Evolutionary conservation across 768 basidiomycete species (phyloP).

Genomic region (Suillus sp.): DNA sequence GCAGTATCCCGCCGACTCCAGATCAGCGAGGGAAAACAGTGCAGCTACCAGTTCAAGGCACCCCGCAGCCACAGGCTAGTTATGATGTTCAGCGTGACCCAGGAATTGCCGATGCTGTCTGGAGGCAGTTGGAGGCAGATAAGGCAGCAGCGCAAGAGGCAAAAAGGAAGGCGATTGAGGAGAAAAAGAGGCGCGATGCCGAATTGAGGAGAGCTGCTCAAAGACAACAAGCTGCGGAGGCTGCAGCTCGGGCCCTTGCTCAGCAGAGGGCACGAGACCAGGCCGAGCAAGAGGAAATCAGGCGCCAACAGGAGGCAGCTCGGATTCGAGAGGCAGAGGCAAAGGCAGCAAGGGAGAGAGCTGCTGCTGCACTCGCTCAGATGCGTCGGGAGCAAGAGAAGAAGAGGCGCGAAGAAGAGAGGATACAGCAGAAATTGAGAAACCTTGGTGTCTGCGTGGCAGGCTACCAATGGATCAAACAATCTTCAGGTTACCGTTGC

Average conservation of each 20-base stretch:
- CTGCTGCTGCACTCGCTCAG: slow-evolving; percentile 30
- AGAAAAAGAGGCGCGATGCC: slow-evolving; percentile 20
- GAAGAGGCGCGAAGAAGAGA: slow-evolving; percentile 28
- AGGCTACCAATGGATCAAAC: slow-evolving; percentile 49
- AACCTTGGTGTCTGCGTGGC: slow-evolving; percentile 51
- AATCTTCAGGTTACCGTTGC: slow-evolving; percentile 46
- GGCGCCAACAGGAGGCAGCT: slow-evolving; percentile 23
- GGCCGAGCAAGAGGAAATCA: slow-evolving; percentile 21
- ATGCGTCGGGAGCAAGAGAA: slow-evolving; percentile 30
- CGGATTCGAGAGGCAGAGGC: slow-evolving; percentile 20
- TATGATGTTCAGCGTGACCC: slow-evolving; percentile 40
- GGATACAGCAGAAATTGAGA: slow-evolving; percentile 43
- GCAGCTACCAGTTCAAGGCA: not conserved
- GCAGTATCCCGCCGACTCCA: not conserved
- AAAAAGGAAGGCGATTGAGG: slow-evolving; percentile 21
- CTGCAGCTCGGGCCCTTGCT: slow-evolving; percentile 17
- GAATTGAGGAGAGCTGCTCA: slow-evolving; percentile 23
- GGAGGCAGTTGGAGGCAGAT: slow-evolving; percentile 50
- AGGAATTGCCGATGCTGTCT: slow-evolving; percentile 53
- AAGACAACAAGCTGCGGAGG: slow-evolving; percentile 15
- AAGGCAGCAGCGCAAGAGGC: slow-evolving; percentile 29
- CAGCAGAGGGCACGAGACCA: slow-evolving; percentile 28
- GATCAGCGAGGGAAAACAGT: slow-evolving; percentile 4
- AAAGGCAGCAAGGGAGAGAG: slow-evolving; percentile 23
- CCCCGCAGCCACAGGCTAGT: not conserved